Evolutionary conservation across 1,284 basidiomycete species (phyloP).

Genomic region (Naganishia cerealis): DNA sequence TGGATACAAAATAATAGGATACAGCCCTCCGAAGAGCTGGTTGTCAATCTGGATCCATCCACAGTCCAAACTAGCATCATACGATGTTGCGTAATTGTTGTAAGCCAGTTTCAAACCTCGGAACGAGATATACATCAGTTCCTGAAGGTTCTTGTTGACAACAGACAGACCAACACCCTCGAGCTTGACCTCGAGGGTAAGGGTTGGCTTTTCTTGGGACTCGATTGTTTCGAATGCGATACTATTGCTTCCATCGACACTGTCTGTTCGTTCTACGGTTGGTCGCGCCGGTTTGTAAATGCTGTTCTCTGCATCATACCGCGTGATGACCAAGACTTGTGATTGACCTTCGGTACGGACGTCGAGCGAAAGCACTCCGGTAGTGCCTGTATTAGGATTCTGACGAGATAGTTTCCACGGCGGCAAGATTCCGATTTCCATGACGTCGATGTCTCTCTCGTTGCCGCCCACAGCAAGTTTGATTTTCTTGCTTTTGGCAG

Average conservation of each 20-base stretch:
- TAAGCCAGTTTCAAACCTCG: constrained; percentile 83
- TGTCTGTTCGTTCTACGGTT: constrained; percentile 65
- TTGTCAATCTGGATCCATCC: constrained; percentile 95
- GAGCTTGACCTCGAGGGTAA: constrained; percentile 74
- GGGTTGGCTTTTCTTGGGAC: constrained; percentile 66
- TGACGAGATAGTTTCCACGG: constrained; percentile 77
- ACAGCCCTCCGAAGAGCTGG: constrained; percentile 92
- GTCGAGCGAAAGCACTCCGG: constrained; percentile 75
- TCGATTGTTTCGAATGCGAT: constrained; percentile 81
- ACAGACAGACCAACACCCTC: constrained; percentile 91
- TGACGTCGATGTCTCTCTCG: constrained; percentile 79
- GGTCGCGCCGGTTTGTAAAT: constrained; percentile 79
- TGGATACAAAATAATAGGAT: constrained; percentile 93
- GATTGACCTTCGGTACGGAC: constrained; percentile 85
- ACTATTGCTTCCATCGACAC: constrained; percentile 59
- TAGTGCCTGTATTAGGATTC: constrained; percentile 51
- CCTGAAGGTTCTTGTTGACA: constrained; percentile 81
- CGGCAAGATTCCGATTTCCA: constrained; percentile 91
- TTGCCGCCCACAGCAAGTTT: constrained; percentile 66
- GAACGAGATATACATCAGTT: constrained; percentile 85
- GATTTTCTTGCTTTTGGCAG: constrained; percentile 78
- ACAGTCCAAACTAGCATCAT: constrained; percentile 78
- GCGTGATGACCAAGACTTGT: constrained; percentile 83
- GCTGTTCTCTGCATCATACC: constrained; percentile 82
- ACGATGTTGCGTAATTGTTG: constrained; percentile 75